A percentile compares a stretch with the other conserved stretches of the same genome.
phyloP scores from a whole-genome alignment of 345 rosid genomes.

The Acer negundo region DNA sequence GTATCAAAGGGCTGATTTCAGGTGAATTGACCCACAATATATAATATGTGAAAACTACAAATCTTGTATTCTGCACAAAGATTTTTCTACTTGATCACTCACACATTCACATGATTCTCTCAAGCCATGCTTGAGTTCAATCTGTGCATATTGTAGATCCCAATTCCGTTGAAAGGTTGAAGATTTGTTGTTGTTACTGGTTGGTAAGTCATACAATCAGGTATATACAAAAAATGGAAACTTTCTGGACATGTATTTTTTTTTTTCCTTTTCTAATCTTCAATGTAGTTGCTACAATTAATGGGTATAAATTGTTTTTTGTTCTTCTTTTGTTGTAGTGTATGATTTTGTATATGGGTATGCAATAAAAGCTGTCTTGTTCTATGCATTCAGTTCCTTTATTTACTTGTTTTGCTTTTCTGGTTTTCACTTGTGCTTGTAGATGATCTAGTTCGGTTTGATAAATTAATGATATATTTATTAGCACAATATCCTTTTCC shows the following conservation, averaged over 20 bases:
- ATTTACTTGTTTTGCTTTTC: neutral
- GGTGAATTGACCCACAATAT: neutral
- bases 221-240: neutral
- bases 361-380: neutral
- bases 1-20: neutral
- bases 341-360: neutral
- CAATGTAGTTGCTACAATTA: neutral
- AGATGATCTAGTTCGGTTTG: neutral
- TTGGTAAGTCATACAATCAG: neutral
- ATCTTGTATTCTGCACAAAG: neutral
- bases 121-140: neutral
- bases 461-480: neutral
- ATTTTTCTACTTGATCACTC: neutral
- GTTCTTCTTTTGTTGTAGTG: neutral
- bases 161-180: neutral
- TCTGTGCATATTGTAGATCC: neutral
- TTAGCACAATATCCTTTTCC: neutral
- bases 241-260: neutral
- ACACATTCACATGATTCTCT: neutral
- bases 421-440: neutral
- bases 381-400: too few species aligned
- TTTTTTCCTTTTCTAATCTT: neutral
- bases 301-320: slow-evolving; percentile 1
- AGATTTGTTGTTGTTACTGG: neutral
- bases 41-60: neutral